Evolutionary conservation across 208 protist species (phyloP).

Genomic region (Crithidia bombi): DNA sequence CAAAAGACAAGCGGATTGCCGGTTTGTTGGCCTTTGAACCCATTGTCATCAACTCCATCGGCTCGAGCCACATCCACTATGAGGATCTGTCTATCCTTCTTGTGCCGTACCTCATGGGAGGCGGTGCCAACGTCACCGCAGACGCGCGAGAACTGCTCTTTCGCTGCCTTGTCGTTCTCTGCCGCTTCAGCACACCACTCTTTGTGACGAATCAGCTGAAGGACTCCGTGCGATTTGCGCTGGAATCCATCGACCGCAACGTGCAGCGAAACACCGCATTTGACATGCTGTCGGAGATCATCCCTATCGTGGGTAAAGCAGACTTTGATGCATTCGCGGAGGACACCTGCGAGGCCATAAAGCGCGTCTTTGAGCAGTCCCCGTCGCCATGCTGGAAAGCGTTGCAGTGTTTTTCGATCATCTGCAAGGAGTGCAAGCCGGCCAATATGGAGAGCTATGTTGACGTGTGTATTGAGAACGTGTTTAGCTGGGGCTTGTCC

Average conservation of each 20-base stretch:
- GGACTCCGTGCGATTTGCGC: slow-evolving; percentile 72
- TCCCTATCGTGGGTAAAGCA: slow-evolving; percentile 62
- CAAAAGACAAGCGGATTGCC: slow-evolving; percentile 61
- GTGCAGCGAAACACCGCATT: slow-evolving; percentile 66
- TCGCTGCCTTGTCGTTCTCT: slow-evolving; percentile 75
- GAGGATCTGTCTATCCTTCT: slow-evolving; percentile 83
- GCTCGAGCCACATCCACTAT: slow-evolving; percentile 50
- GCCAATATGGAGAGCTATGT: slow-evolving; percentile 76
- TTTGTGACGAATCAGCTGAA: slow-evolving; percentile 82
- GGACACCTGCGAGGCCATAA: slow-evolving; percentile 60
- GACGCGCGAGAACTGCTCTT: slow-evolving; percentile 57
- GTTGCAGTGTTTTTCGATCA: slow-evolving; percentile 70
- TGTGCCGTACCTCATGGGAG: slow-evolving; percentile 67
- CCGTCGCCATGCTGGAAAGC: slow-evolving; percentile 78
- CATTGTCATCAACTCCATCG: slow-evolving; percentile 77
- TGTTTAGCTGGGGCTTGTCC: slow-evolving; percentile 89
- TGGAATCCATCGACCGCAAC: slow-evolving; percentile 60
- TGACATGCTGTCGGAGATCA: slow-evolving; percentile 82
- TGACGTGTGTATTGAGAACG: slow-evolving; percentile 72
- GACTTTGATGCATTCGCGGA: slow-evolving; percentile 71
- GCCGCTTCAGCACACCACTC: slow-evolving; percentile 67
- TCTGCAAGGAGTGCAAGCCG: slow-evolving; percentile 60
- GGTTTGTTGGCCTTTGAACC: slow-evolving; percentile 86
- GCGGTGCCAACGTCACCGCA: slow-evolving; percentile 35
- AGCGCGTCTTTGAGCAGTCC: slow-evolving; percentile 55